Base-by-base conservation (phyloP, 768 basidiomycete species). In the Naematelia encephala region DNA sequence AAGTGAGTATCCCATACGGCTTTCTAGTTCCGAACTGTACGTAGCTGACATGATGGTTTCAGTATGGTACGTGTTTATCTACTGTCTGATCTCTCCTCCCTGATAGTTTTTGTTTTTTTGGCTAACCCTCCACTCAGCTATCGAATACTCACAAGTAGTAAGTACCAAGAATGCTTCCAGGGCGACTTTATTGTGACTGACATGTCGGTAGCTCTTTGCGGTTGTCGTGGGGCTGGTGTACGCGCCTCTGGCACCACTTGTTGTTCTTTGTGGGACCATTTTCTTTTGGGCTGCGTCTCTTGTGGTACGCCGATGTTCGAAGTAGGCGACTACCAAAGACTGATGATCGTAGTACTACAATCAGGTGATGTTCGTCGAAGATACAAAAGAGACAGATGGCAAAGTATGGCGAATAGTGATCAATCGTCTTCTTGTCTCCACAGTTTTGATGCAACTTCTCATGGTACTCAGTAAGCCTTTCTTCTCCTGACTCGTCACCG, bases 211-310 rank as follows among this genome's bases (percentile, higher is more conserved):
- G 71, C 59, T 68, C 0, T 73, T 73, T 53, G 69, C 69, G 3
- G 56, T 69, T 51, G 63, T 54, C 23, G 72, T 73, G 0, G 72
- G 66, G 0, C 78, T 98, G 26, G 86, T 94, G 8, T 97, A 97
- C 68, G 90, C 93, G 0, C 93, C 94, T 16, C 80, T 98, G 5
- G 92, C 93, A 1, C 94, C 94, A 1, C 79, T 97, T 25, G 91
- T 98, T 12, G 82, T 82, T 5, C 80, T 91, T 22, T 88, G 87
- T 25, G 90, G 86, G 4, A 87, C 87, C 1, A 76, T 89, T 44
- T 89, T 92, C 45, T 88, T 91, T 74, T 96, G 91, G 88, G 72
- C 64, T 1, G 61, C 62, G 1, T 63, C 64, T 4, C 59, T 66
- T 19, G 68, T 74, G 16, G 70, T 72, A 19, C 56, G 66, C 56